phyloP scores from a whole-genome alignment of 1,139 yeast genomes.

The Ogataea hybrid region DNA sequence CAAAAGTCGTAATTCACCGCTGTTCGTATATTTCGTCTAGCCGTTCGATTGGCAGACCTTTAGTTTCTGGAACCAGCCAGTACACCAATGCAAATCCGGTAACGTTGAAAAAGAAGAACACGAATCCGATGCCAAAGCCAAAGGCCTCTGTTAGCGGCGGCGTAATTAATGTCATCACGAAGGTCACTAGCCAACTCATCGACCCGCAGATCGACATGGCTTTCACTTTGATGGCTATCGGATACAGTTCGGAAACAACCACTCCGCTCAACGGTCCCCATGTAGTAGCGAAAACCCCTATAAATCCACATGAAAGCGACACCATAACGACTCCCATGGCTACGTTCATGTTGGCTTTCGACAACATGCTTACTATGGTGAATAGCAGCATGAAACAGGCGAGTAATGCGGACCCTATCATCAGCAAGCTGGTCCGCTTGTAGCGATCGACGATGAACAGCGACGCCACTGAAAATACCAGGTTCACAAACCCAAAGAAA shows the following conservation, averaged over 20 bases:
- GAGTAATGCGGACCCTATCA: constrained; percentile 42
- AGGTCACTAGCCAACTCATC: constrained; percentile 52
- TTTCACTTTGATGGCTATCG: constrained; percentile 35
- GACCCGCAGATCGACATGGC: constrained; percentile 34
- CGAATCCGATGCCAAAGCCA: constrained; percentile 48
- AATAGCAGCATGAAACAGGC: constrained; percentile 31
- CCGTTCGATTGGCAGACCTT: constrained; percentile 38
- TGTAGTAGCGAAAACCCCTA: constrained; percentile 29
- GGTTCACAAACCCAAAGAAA: constrained; percentile 50
- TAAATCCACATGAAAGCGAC: constrained; percentile 35
- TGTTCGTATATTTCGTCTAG: constrained; percentile 33
- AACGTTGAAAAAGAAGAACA: constrained; percentile 45
- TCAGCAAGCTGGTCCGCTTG: constrained; percentile 40
- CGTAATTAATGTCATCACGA: constrained; percentile 51
- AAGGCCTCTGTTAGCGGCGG: constrained; percentile 43
- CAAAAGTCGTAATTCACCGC: constrained; percentile 4
- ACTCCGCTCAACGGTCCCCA: constrained; percentile 35
- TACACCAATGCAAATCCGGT: constrained; percentile 41
- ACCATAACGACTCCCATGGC: constrained; percentile 50
- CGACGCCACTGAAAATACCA: constrained; percentile 47
- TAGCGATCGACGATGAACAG: constrained; percentile 41
- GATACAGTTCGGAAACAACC: constrained; percentile 32
- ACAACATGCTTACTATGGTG: constrained; percentile 31
- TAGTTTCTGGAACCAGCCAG: constrained; percentile 44
- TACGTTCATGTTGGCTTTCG: constrained; percentile 31